Evolutionary conservation across 202 grass and related monocot genomes (phyloP).

Genomic region (Carex arenaria): DNA sequence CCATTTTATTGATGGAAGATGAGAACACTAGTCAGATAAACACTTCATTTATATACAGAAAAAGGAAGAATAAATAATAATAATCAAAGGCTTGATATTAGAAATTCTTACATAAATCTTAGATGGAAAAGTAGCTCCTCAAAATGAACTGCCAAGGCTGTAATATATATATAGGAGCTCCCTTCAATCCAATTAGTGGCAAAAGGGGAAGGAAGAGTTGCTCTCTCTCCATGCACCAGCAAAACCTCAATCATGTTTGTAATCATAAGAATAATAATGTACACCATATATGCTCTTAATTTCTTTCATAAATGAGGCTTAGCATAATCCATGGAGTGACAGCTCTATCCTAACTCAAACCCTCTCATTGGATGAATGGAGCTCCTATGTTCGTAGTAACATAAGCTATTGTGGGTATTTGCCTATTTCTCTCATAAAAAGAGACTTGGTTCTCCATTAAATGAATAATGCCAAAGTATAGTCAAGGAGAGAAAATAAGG

Average conservation of each 20-base stretch:
- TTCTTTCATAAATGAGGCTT: background rate
- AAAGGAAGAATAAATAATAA: background rate
- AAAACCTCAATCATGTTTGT: background rate
- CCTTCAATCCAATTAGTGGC: conserved; percentile 13
- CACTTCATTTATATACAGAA: too few relatives aligned
- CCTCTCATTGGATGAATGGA: conserved; percentile 11
- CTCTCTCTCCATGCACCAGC: background rate
- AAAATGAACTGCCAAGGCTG: background rate
- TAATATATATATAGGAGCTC: background rate
- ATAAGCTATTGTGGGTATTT: background rate
- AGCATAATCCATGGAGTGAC: conserved; percentile 3
- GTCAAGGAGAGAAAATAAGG: background rate
- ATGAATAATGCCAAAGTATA: conserved; percentile 4
- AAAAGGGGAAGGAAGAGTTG: background rate
- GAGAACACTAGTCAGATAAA: too few relatives aligned
- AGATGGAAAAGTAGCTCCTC: background rate
- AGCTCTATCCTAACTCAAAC: conserved; percentile 8
- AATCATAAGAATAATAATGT: background rate
- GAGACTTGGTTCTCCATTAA: background rate
- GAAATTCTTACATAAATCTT: background rate
- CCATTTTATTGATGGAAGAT: too few relatives aligned
- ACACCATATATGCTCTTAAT: background rate
- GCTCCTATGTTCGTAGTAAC: background rate
- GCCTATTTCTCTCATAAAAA: background rate
- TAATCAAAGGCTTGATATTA: background rate